Base-by-base conservation (phyloP, 306 rosid species). In the Casuarina glauca region DNA sequence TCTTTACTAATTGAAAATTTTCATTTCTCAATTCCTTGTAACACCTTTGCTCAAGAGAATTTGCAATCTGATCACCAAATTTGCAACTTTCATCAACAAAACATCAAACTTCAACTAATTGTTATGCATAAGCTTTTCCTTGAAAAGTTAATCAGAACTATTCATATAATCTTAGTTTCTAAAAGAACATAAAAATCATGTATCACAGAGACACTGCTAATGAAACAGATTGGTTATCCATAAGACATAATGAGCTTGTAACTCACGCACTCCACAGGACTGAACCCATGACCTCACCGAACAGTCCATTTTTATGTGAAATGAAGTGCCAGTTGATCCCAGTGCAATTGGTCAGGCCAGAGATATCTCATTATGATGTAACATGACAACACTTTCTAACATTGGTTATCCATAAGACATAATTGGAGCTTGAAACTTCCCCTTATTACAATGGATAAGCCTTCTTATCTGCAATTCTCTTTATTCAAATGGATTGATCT, bases 11-110 rank as follows among this genome's bases (percentile, higher is more conserved):
- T 26, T 5, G 87, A 75, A 91, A 85, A 70, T 91, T 96, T 86
- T 93, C 98, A 55, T 73, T 85, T 73, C 99, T 88, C 70, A 96
- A 69, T 83, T 96, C 99, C 85, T 79, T 96, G 92, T 96, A 96
- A 83, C 96, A 96, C 89, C 97, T 91, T 86, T 87, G 97, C 85
- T 96, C 98, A 52, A 96, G 93, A 78, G 90, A 85, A 45, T 61
- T 76, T 77, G 93, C 84, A 75, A 96, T 96, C 99, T 96, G 91
- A 53, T 82, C 74, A 81, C 70, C 76, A 83, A 61, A 83, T 75
- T 82, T 70, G 80, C n/a, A 80, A 80, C 73, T 70, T 77, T 44
- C 57, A 78, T 82, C 60, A 84, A 74, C 45, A 46, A 26, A 73
- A 69, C 9, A 81, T 63, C 78, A 78, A 79, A 35, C 55, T 50